phyloP scores from a whole-genome alignment of 176 grass and related monocot species.

The Cenchrus fungigraminus region DNA sequence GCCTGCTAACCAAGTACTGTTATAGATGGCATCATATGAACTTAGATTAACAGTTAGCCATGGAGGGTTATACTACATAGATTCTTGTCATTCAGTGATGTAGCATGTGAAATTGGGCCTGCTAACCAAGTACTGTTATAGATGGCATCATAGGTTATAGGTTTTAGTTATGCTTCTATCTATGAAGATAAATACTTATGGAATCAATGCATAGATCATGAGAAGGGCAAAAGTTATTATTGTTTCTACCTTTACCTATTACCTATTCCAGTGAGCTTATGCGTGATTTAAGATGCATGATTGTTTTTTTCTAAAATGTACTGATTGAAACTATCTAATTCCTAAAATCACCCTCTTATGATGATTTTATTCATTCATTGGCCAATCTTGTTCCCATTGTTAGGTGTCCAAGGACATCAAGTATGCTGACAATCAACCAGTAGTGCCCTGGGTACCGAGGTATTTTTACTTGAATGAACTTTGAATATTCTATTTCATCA shows the following conservation, averaged over 20 bases:
- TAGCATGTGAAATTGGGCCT: not conserved
- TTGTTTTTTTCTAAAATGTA: not conserved
- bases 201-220: constrained; percentile 1
- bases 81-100: not conserved
- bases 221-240: not conserved
- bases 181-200: not conserved
- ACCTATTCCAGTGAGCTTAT: not conserved
- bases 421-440: constrained; percentile 88
- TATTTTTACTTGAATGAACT: constrained; percentile 39
- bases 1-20: not conserved
- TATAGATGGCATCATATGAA: not conserved
- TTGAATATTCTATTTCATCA: constrained; percentile 9
- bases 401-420: constrained; percentile 96
- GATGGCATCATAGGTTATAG: not conserved
- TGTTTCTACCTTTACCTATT: not conserved
- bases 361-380: constrained; percentile 14
- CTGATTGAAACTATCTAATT: constrained; percentile 9
- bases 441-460: constrained; percentile 94
- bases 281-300: not conserved
- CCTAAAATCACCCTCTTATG: not conserved
- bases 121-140: not conserved
- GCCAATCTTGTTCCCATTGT: constrained; percentile 10
- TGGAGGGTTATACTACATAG: constrained; percentile 8
- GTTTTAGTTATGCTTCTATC: not conserved
- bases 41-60: no score